Evolutionary conservation across 176 grass and related monocot genomes (phyloP).

Genomic region (Paspalum notatum): DNA sequence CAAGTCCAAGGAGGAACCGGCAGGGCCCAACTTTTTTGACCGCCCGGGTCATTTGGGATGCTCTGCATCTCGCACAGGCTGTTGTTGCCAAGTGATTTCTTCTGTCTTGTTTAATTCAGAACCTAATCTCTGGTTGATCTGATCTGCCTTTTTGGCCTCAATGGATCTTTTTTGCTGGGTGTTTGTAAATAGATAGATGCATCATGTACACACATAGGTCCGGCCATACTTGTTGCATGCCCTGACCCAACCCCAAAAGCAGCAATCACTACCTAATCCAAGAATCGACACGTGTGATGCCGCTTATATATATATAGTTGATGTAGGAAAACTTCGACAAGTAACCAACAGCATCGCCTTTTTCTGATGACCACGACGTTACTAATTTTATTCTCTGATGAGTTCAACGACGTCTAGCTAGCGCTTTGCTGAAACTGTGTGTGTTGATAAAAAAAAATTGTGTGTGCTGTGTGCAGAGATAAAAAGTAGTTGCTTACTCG

Average conservation of each 20-base stretch:
- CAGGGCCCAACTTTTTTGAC: constrained; percentile 49
- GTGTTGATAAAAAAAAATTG: background rate
- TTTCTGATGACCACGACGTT: constrained; percentile 42
- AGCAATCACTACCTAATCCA: background rate
- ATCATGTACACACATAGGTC: constrained; percentile 14
- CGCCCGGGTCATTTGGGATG: constrained; percentile 38
- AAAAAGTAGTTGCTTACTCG: constrained; percentile 23
- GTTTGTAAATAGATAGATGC: constrained; percentile 19
- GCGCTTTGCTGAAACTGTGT: constrained; percentile 23
- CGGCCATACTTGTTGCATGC: constrained; percentile 20
- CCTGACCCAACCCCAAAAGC: constrained; percentile 9
- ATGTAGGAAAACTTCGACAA: constrained; percentile 39
- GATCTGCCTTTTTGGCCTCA: constrained; percentile 28
- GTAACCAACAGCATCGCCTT: constrained; percentile 58
- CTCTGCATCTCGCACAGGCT: constrained; percentile 44
- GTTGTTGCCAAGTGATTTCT: constrained; percentile 36
- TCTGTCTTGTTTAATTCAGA: constrained; percentile 34
- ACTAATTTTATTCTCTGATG: constrained; percentile 36
- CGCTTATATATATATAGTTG: background rate
- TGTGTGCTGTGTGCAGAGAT: background rate
- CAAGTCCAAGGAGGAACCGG: constrained; percentile 52
- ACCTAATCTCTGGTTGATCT: constrained; percentile 34
- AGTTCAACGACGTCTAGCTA: background rate
- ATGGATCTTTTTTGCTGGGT: constrained; percentile 33
- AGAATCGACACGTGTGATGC: constrained; percentile 40